phyloP scores from a whole-genome alignment of 106 monocot genomes.

The Chionographis japonica region DNA sequence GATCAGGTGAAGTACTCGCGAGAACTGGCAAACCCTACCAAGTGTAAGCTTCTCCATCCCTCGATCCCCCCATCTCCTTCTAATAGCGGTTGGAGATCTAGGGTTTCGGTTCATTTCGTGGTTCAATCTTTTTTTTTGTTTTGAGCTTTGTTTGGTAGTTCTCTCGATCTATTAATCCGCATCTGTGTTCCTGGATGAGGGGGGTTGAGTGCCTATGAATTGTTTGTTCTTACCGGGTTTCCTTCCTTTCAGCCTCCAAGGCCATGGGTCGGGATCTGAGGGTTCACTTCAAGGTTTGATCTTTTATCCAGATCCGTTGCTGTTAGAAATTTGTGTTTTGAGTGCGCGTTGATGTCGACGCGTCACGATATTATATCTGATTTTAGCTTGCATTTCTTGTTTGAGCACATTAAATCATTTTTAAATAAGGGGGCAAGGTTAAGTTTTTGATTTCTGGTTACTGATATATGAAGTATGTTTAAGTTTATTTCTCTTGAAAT shows the following conservation, averaged over 20 bases:
- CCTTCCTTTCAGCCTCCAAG: constrained; percentile 45
- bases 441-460: too few relatives aligned
- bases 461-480: too few relatives aligned
- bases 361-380: too few relatives aligned
- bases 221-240: neutral
- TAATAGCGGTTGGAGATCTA: neutral
- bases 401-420: too few relatives aligned
- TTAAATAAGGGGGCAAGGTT: too few relatives aligned
- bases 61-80: neutral
- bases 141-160: neutral
- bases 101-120: neutral
- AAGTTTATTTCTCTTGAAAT: too few relatives aligned
- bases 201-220: neutral
- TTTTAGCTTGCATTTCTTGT: too few relatives aligned
- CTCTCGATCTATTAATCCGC: neutral
- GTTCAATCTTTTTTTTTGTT: neutral
- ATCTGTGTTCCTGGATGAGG: neutral
- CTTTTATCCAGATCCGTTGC: too few relatives aligned
- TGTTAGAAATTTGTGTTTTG: neutral
- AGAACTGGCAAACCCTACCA: constrained; percentile 65
- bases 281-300: constrained; percentile 66
- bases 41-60: constrained; percentile 42
- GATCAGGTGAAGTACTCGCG: constrained; percentile 78
- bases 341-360: too few relatives aligned
- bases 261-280: constrained; percentile 72